Conservation (phyloP, 139 green algal species). For the Tetradesmus lagerheimii region DNA sequence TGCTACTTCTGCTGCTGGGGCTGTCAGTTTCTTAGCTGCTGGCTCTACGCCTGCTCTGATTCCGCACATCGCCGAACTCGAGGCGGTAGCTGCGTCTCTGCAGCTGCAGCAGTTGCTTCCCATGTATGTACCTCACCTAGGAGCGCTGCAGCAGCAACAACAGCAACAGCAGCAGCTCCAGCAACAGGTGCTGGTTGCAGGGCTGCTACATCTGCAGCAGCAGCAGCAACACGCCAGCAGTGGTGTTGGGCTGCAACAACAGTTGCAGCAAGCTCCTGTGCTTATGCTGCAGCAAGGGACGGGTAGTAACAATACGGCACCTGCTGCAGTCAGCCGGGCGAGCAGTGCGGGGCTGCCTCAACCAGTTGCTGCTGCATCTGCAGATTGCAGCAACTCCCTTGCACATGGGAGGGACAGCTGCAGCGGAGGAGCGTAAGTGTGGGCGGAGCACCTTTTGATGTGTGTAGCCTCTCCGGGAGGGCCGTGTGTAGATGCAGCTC, state of each 20-base stretch:
- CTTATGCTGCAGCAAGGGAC: background rate
- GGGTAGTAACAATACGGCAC: background rate
- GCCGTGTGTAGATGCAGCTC: too few species aligned
- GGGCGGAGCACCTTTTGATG: too few species aligned
- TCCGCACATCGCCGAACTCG: background rate
- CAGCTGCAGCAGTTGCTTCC: background rate
- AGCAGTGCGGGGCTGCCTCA: background rate
- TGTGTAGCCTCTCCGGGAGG: too few species aligned
- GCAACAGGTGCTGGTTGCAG: background rate
- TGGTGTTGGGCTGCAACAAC: background rate
- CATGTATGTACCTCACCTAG: background rate
- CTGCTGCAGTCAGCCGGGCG: background rate
- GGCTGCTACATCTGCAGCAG: background rate
- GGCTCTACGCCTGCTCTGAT: background rate
- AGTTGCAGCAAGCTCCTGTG: background rate
- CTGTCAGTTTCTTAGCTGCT: background rate
- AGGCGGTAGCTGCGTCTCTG: background rate
- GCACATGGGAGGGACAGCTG: background rate
- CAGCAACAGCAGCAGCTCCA: conserved; percentile 31
- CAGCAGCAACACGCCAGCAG: background rate
- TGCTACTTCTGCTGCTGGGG: background rate
- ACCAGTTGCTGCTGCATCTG: background rate
- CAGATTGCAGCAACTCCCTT: background rate
- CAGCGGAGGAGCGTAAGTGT: background rate
- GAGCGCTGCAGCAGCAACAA: conserved; percentile 4